Conservation (phyloP, 352 stramenopile species). For the Thraustochytrium striatum region DNA sequence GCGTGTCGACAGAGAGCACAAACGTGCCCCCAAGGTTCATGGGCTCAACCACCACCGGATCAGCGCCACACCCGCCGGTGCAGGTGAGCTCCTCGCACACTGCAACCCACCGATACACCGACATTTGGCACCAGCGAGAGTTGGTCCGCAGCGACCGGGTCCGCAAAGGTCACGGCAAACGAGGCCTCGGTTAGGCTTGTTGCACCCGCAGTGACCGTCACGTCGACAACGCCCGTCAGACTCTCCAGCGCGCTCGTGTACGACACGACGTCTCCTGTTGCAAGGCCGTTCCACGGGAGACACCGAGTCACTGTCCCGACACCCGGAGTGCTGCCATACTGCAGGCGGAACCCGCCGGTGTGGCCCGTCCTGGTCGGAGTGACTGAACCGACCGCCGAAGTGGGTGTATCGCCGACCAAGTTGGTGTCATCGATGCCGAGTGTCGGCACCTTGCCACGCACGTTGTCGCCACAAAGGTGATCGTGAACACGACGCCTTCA, state of each 20-base stretch:
- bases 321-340: background rate
- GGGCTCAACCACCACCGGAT: background rate
- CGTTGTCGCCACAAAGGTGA: slow-evolving; percentile 59
- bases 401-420: background rate
- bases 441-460: slow-evolving; percentile 22
- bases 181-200: background rate
- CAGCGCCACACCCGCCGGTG: background rate
- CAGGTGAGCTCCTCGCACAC: background rate
- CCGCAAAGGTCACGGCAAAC: slow-evolving; percentile 29
- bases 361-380: slow-evolving; percentile 55
- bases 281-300: slow-evolving; percentile 38
- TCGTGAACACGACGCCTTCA: slow-evolving; percentile 37
- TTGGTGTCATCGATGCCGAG: slow-evolving; percentile 23
- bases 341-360: slow-evolving; percentile 43
- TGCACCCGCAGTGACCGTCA: background rate
- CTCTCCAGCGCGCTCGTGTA: too few relatives aligned
- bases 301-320: background rate
- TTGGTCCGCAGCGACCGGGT: background rate
- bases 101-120: background rate
- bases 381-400: background rate
- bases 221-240: too few relatives aligned
- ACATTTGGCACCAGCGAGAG: background rate
- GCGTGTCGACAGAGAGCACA: slow-evolving; percentile 39
- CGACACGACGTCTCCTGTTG: too few relatives aligned
- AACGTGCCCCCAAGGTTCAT: slow-evolving; percentile 30